Percentiles rank a stretch among this genome's conserved stretches.
Conservation (phyloP, 1,139 yeast genomes). For the Taiozyma sp. region DNA sequence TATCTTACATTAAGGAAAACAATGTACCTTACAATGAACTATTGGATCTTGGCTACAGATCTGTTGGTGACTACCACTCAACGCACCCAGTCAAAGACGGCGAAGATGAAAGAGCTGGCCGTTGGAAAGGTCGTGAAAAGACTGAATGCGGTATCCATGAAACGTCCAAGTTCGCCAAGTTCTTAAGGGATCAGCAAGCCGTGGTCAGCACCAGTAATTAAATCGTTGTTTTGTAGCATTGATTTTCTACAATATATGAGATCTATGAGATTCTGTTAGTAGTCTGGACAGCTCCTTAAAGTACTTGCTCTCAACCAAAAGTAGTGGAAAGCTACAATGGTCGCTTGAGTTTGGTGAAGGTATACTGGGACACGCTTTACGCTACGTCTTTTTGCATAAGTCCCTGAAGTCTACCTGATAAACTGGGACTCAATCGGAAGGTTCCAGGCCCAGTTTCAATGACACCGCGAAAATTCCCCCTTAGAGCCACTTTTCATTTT, state of each 20-base stretch:
- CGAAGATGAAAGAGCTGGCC: conserved; percentile 92
- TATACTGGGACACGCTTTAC: background rate
- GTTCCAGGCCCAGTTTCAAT: background rate
- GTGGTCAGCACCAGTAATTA: background rate
- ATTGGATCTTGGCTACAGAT: conserved; percentile 81
- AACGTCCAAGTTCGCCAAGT: conserved; percentile 66
- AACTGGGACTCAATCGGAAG: background rate
- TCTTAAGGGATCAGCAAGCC: conserved; percentile 26
- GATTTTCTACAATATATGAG: background rate
- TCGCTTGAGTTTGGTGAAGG: no score
- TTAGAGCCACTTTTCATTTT: background rate
- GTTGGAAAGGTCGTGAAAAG: conserved; percentile 93
- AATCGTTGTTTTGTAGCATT: background rate
- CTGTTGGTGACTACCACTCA: conserved; percentile 95
- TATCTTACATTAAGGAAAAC: conserved; percentile 60
- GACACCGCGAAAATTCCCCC: background rate
- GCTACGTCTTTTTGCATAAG: background rate
- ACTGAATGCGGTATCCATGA: conserved; percentile 97
- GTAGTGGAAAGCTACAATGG: no score
- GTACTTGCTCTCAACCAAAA: no score
- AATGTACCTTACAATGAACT: conserved; percentile 83
- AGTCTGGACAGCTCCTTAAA: background rate
- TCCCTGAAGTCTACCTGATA: background rate
- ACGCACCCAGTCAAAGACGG: conserved; percentile 87
- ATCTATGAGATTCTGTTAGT: background rate